Evolutionary conservation across 1,284 basidiomycete genomes (phyloP).

Genomic region (Pyrrhoderma noxium): DNA sequence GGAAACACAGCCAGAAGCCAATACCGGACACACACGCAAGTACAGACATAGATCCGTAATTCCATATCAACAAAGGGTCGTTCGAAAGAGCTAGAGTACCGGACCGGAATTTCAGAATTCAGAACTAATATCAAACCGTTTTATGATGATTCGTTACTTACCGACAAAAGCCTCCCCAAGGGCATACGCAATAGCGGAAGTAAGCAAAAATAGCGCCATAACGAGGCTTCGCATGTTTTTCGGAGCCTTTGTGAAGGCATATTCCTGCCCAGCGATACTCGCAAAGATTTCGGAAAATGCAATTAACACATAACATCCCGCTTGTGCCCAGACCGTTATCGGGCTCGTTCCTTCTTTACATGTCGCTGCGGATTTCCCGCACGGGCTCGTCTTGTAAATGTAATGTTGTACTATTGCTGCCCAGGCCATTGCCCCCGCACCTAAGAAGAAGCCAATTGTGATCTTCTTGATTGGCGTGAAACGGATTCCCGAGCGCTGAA

Average conservation of each 20-base stretch:
- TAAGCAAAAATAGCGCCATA: slow-evolving; percentile 70
- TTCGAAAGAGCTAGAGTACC: slow-evolving; percentile 22
- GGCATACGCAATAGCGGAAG: slow-evolving; percentile 53
- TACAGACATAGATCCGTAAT: slow-evolving; percentile 35
- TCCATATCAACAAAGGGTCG: slow-evolving; percentile 52
- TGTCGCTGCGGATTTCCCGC: slow-evolving; percentile 39
- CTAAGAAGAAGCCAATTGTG: slow-evolving; percentile 35
- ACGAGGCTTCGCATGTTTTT: slow-evolving; percentile 79
- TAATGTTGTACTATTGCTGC: slow-evolving; percentile 67
- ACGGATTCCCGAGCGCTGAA: slow-evolving; percentile 32
- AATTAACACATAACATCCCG: slow-evolving; percentile 47
- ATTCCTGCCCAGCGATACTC: slow-evolving; percentile 80
- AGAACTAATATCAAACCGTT: neutral
- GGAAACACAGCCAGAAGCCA: slow-evolving; percentile 58
- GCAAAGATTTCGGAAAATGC: slow-evolving; percentile 77
- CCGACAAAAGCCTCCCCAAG: slow-evolving; percentile 54
- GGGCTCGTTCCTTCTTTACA: slow-evolving; percentile 1
- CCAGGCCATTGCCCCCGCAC: slow-evolving; percentile 35
- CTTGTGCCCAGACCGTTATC: slow-evolving; percentile 15
- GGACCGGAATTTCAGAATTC: neutral
- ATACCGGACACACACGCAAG: slow-evolving; percentile 35
- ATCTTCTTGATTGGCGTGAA: slow-evolving; percentile 38
- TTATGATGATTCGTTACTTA: neutral
- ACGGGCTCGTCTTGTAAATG: slow-evolving; percentile 66
- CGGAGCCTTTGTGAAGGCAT: slow-evolving; percentile 82